Evolutionary conservation across 1,284 basidiomycete genomes (phyloP).

Genomic region (Ustilago loliicola): DNA sequence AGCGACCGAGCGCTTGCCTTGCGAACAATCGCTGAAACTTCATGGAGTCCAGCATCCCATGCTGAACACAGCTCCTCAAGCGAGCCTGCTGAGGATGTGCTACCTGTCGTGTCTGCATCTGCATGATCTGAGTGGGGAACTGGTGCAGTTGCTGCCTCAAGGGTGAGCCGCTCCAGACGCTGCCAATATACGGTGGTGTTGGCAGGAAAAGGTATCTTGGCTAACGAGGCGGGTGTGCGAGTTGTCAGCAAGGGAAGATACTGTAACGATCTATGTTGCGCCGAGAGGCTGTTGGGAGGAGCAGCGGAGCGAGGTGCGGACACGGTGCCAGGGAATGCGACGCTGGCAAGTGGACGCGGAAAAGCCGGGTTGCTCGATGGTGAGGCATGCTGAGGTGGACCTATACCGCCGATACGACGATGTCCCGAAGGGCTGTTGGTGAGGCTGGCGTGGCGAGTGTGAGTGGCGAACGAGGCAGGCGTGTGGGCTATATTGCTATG

Average conservation of each 20-base stretch:
- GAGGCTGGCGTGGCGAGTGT: constrained; percentile 23
- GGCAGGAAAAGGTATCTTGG: constrained; percentile 25
- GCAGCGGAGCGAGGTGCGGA: constrained; percentile 24
- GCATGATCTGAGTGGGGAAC: background rate
- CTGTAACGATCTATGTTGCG: constrained; percentile 16
- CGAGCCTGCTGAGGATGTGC: background rate
- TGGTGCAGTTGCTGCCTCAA: no score
- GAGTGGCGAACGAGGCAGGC: constrained; percentile 15
- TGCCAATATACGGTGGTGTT: constrained; percentile 30
- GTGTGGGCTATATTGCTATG: constrained; percentile 20
- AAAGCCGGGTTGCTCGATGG: constrained; percentile 16
- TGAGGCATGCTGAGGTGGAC: constrained; percentile 28
- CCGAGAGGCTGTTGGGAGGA: constrained; percentile 21
- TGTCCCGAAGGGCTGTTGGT: constrained; percentile 23
- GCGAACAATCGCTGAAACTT: constrained; percentile 3
- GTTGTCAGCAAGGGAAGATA: constrained; percentile 32
- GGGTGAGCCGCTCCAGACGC: constrained; percentile 4
- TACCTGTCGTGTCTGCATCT: background rate
- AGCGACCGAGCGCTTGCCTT: background rate
- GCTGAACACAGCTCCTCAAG: background rate
- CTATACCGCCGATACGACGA: constrained; percentile 20
- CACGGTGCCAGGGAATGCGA: constrained; percentile 28
- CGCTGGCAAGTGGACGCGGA: constrained; percentile 19
- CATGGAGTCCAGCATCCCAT: constrained; percentile 16
- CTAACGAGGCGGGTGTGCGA: constrained; percentile 28